Percentiles rank a stretch among this genome's conserved stretches.
phyloP scores from a whole-genome alignment of 345 rosid species.

The Chamaenerion angustifolium region DNA sequence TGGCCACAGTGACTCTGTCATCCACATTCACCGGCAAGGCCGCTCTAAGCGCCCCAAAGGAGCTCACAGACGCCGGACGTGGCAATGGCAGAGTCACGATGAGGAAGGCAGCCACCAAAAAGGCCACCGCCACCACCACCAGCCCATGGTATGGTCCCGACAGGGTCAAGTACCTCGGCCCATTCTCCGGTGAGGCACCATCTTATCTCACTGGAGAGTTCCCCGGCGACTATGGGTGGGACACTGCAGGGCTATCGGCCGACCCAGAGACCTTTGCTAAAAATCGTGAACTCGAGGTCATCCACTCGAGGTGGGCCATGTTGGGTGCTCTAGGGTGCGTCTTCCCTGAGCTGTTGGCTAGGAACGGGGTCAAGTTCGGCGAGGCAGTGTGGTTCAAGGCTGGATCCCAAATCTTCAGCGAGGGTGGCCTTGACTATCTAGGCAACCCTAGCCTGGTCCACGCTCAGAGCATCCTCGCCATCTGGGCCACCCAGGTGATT shows the following conservation, averaged over 20 bases:
- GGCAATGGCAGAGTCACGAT: conserved; percentile 2
- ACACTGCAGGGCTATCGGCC: conserved; percentile 3
- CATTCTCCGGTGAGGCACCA: conserved; percentile 3
- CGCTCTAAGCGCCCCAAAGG: background rate
- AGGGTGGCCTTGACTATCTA: conserved; percentile 3
- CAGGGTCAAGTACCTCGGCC: conserved; percentile 5
- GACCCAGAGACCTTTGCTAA: conserved; percentile 3
- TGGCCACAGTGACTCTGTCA: conserved; percentile 2
- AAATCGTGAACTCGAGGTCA: conserved; percentile 4
- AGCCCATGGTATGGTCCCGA: conserved; percentile 5
- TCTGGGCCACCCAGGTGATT: conserved; percentile 4
- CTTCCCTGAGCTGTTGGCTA: conserved; percentile 2
- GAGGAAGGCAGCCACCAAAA: background rate
- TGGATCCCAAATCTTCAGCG: conserved; percentile 2
- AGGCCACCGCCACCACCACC: background rate
- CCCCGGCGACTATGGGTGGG: conserved; percentile 4
- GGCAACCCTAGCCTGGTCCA: conserved; percentile 5
- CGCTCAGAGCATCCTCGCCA: conserved; percentile 6
- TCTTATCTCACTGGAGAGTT: conserved; percentile 5
- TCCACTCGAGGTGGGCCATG: conserved; percentile 4
- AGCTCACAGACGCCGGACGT: background rate
- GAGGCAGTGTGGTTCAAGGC: conserved; percentile 5
- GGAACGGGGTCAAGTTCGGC: conserved; percentile 5
- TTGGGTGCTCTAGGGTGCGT: conserved; percentile 4
- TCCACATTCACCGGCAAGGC: conserved; percentile 1